These are phyloP conservation scores for Strobilomyces echinocephalus DNA, from an alignment of 768 basidiomycete genomes.

Conservation along the genomic window DNA sequence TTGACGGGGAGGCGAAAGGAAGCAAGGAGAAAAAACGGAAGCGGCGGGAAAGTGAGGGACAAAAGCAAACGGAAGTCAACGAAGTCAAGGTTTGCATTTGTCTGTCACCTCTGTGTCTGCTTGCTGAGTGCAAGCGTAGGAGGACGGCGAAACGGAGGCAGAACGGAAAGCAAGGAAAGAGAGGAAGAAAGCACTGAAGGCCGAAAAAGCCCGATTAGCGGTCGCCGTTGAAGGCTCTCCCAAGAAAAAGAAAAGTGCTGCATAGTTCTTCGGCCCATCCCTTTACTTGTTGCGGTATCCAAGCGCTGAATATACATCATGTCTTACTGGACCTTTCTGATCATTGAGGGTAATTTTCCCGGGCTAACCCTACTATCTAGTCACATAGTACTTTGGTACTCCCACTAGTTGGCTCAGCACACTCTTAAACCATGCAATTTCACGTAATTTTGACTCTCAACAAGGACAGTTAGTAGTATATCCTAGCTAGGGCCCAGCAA, in stretches of 20 bases:
- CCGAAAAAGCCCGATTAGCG: constrained; percentile 56
- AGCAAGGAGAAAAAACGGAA: constrained; percentile 43
- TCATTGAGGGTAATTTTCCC: too few relatives aligned
- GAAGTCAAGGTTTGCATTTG: constrained; percentile 37
- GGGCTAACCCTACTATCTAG: too few relatives aligned
- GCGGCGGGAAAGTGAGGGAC: constrained; percentile 55
- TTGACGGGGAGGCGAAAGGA: constrained; percentile 35
- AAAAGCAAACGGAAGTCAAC: constrained; percentile 37
- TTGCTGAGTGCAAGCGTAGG: constrained; percentile 23
- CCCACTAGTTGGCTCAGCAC: too few relatives aligned
- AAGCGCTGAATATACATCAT: constrained; percentile 1
- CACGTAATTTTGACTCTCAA: too few relatives aligned
- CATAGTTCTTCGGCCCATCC: constrained; percentile 15
- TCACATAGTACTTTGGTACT: too few relatives aligned
- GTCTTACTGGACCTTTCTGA: not conserved
- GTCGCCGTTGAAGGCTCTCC: constrained; percentile 40
- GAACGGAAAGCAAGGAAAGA: constrained; percentile 82
- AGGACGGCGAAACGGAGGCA: constrained; percentile 68
- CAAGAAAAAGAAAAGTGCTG: constrained; percentile 35
- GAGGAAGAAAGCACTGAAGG: constrained; percentile 71
- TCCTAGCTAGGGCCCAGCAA: too few relatives aligned
- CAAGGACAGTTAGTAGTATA: too few relatives aligned
- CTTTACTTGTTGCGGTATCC: not conserved
- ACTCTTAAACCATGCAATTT: too few relatives aligned
- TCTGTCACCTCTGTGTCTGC: constrained; percentile 3